A percentile compares a stretch with the other conserved stretches of the same genome.
Evolutionary conservation across 1,284 basidiomycete species (phyloP).

Genomic region (Austroboletus niveus): DNA sequence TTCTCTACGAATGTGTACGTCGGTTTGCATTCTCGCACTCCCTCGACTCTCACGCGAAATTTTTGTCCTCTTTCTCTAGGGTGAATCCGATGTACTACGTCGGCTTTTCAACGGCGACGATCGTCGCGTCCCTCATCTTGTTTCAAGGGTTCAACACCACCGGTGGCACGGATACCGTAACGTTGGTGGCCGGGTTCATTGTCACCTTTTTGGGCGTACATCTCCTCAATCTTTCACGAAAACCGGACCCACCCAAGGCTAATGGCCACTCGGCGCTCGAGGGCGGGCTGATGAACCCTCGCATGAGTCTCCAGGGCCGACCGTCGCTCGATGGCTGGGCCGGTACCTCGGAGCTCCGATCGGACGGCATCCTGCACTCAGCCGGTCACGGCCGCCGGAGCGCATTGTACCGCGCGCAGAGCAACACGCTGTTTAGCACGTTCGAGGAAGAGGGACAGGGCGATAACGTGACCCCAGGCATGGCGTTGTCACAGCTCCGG

Average conservation of each 20-base stretch:
- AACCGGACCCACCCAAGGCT: conserved; percentile 44
- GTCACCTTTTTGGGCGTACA: conserved; percentile 93
- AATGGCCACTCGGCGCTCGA: conserved; percentile 60
- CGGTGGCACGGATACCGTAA: conserved; percentile 77
- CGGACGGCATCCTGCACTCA: conserved; percentile 34
- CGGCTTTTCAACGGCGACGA: conserved; percentile 95
- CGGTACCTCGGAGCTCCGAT: conserved; percentile 38
- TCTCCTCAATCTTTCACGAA: conserved; percentile 82
- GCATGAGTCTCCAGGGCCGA: conserved; percentile 65
- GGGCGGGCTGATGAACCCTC: conserved; percentile 73
- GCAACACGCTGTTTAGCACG: conserved; percentile 59
- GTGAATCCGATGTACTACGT: conserved; percentile 99
- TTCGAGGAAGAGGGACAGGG: conserved; percentile 40
- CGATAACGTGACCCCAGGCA: conserved; percentile 4
- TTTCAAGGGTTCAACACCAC: conserved; percentile 97
- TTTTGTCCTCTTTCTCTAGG: conserved; percentile 27
- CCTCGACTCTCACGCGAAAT: conserved; percentile 7
- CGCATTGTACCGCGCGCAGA: conserved; percentile 62
- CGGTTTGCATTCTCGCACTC: background rate
- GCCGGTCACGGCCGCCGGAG: conserved; percentile 46
- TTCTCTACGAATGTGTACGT: conserved; percentile 98
- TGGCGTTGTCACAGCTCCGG: conserved; percentile 42
- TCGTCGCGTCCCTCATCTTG: conserved; percentile 91
- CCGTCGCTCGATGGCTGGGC: conserved; percentile 72
- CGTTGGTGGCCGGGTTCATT: conserved; percentile 84